These are phyloP conservation scores for Xylogone sp. DNA, from an alignment of 2,329 filamentous ascomycete genomes.

Conservation along the genomic window DNA sequence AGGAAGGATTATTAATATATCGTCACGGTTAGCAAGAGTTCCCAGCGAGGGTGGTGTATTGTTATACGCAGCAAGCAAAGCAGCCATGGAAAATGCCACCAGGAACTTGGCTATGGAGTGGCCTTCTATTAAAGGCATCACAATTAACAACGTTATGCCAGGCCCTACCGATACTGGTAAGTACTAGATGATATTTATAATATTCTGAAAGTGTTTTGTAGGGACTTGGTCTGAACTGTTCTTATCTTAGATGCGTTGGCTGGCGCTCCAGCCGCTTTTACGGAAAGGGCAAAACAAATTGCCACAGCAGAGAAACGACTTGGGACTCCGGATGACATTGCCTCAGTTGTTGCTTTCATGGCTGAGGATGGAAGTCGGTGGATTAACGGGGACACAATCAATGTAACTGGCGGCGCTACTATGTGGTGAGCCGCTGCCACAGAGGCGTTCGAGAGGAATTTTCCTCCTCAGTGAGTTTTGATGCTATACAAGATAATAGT, in stretches of 20 bases:
- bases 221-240: too few species aligned
- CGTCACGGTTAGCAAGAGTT: constrained; percentile 46
- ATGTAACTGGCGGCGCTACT: too few species aligned
- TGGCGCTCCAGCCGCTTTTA: too few species aligned
- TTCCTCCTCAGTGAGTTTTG: too few species aligned
- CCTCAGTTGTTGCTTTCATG: neutral
- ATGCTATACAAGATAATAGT: too few species aligned
- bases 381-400: neutral
- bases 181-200: neutral
- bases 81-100: constrained; percentile 56
- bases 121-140: constrained; percentile 9
- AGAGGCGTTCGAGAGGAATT: too few species aligned
- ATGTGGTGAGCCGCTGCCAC: too few species aligned
- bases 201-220: too few species aligned
- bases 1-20: constrained; percentile 55
- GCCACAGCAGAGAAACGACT: too few species aligned
- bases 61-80: constrained; percentile 55
- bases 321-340: neutral
- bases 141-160: constrained; percentile 12
- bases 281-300: too few species aligned
- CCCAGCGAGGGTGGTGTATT: constrained; percentile 34
- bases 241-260: too few species aligned
- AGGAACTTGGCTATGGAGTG: constrained; percentile 45
- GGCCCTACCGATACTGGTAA: constrained; percentile 5
- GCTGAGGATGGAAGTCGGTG: neutral